Evolutionary conservation across 2,329 filamentous ascomycete species (phyloP).

Genomic region (Ascochyta viciae-villosae): DNA sequence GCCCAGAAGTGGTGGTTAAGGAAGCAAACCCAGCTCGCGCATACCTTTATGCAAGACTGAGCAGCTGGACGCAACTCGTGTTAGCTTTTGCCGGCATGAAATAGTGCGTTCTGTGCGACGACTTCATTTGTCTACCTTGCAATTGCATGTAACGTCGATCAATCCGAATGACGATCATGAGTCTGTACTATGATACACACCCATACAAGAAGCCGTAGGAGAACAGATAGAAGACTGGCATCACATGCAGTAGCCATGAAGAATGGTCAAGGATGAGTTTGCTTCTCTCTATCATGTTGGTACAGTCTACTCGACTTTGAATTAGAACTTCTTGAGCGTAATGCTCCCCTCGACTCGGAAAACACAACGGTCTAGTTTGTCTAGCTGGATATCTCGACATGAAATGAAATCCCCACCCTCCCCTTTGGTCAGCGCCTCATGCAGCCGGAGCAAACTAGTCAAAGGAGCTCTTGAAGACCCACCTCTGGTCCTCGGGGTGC

Average conservation of each 20-base stretch:
- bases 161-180: background rate
- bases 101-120: background rate
- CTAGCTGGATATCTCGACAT: slow-evolving; percentile 43
- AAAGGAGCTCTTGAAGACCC: slow-evolving; percentile 56
- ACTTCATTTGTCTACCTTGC: background rate
- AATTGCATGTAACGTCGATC: background rate
- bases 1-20: slow-evolving; percentile 33
- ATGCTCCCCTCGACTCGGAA: slow-evolving; percentile 3
- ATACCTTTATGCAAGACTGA: slow-evolving; percentile 27
- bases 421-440: background rate
- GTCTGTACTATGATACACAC: too few species aligned
- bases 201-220: too few species aligned
- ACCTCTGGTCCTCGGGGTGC: slow-evolving; percentile 54
- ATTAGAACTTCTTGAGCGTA: background rate
- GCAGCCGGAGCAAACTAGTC: slow-evolving; percentile 29
- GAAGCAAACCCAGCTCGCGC: slow-evolving; percentile 31
- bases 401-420: slow-evolving; percentile 16
- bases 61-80: background rate
- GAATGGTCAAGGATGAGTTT: background rate
- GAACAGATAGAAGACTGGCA: too few species aligned
- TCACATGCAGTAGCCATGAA: background rate
- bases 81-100: background rate
- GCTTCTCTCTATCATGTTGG: background rate
- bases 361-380: slow-evolving; percentile 29
- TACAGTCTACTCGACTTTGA: slow-evolving; percentile 1